Evolutionary conservation across 345 rosid genomes (phyloP).

Genomic region (Limnanthes douglasii): DNA sequence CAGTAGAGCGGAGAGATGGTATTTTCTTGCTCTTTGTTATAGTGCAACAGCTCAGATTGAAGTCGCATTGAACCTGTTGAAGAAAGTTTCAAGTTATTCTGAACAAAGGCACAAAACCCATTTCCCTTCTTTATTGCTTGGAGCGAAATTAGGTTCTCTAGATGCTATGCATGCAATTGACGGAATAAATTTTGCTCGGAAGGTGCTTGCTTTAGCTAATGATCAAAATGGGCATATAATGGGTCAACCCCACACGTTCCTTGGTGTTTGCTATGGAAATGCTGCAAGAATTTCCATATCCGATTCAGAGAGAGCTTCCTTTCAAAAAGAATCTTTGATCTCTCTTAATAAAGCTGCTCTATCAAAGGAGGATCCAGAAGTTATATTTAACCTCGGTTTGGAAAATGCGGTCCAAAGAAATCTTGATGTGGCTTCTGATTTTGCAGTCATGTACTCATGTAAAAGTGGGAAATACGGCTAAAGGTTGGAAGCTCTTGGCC

Average conservation of each 20-base stretch:
- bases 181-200: constrained; percentile 49
- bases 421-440: constrained; percentile 49
- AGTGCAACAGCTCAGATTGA: constrained; percentile 59
- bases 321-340: constrained; percentile 44
- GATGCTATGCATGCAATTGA: constrained; percentile 42
- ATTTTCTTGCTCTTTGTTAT: constrained; percentile 79
- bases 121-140: constrained; percentile 46
- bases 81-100: constrained; percentile 47
- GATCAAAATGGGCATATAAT: constrained; percentile 29
- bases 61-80: constrained; percentile 57
- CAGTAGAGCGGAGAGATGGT: constrained; percentile 71
- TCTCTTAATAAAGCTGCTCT: constrained; percentile 47
- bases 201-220: constrained; percentile 23
- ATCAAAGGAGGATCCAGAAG: constrained; percentile 38
- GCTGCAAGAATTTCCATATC: constrained; percentile 59
- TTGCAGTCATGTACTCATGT: constrained; percentile 42
- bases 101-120: constrained; percentile 47
- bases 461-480: constrained; percentile 36
- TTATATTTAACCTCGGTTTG: constrained; percentile 37
- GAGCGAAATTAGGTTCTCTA: constrained; percentile 69
- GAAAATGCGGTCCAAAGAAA: constrained; percentile 89
- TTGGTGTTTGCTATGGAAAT: constrained; percentile 71
- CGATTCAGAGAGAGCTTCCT: constrained; percentile 50
- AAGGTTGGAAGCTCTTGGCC: constrained; percentile 71
- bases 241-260: constrained; percentile 54